Evolutionary conservation across 768 basidiomycete species (phyloP).

Genomic region (Tubosaeta sp.): DNA sequence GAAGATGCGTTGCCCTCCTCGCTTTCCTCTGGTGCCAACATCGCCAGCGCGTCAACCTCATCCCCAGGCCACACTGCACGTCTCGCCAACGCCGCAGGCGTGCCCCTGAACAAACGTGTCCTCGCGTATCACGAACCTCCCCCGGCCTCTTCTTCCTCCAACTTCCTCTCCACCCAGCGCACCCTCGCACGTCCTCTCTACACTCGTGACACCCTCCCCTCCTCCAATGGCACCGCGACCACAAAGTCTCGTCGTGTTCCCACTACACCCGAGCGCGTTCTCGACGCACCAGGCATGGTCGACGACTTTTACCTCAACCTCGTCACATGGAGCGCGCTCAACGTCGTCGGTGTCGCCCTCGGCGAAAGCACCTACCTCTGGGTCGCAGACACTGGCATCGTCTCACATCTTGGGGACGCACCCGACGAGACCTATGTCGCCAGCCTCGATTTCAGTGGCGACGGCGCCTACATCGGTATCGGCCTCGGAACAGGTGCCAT

Average conservation of each 20-base stretch:
- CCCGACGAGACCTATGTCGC: conserved; percentile 74
- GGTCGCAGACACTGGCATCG: conserved; percentile 86
- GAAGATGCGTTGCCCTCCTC: conserved; percentile 59
- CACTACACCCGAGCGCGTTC: conserved; percentile 84
- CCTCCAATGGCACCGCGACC: conserved; percentile 59
- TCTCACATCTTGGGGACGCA: conserved; percentile 72
- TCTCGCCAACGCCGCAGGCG: conserved; percentile 69
- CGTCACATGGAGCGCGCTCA: conserved; percentile 81
- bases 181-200: conserved; percentile 75
- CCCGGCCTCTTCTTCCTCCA: conserved; percentile 71
- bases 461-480: conserved; percentile 77
- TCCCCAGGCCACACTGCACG: conserved; percentile 80
- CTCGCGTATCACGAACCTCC: conserved; percentile 88
- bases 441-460: conserved; percentile 73
- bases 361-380: conserved; percentile 88
- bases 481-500: conserved; percentile 81
- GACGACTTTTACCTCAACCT: conserved; percentile 99
- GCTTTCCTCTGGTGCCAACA: conserved; percentile 57
- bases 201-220: conserved; percentile 58
- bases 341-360: conserved; percentile 87
- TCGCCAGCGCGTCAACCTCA: conserved; percentile 36
- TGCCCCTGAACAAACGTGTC: conserved; percentile 76
- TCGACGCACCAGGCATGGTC: conserved; percentile 89
- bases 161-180: conserved; percentile 69
- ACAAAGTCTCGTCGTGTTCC: conserved; percentile 80